Base-by-base conservation (phyloP, 2,329 filamentous ascomycete species). In the Neonectria neomacrospora region DNA sequence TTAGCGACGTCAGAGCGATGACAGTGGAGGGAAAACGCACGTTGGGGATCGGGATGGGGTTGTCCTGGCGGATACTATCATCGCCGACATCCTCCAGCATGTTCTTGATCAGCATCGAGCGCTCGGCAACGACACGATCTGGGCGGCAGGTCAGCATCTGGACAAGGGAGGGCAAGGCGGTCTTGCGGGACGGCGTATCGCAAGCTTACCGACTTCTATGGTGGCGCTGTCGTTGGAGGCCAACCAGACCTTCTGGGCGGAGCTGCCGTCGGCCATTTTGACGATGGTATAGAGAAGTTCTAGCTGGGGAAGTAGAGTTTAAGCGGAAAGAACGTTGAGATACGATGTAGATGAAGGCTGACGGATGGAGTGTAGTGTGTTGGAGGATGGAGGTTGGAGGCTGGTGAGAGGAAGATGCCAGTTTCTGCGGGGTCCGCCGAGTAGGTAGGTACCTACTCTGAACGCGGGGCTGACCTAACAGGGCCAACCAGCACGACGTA, bases 91-190 rank as follows among this genome's bases (percentile, higher is more conserved):
- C 96, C 77, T 97, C 94, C 48, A 99, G 87, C 91, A 99, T 91
- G 85, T 98, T 97, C 89, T 97, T 97, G 85, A 99, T 96, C 56
- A 99, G 86, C 75, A 97, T 89, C 3, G 93, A 97, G 70, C 95
- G 92, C 84, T 97, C 93, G 44, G 92, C 93, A 65, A 98, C 92
- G 39, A 88, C 84, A 68, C 93, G 92, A 68, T 97, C 94, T 92
- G 66, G 57, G 45, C 28, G 44, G 44, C 22, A 32, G 51, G 61
- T 73, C 61, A 73, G 71, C 45, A 63, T 32, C 28, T 34, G 52
- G 47, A 51, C 30, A 37, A 61, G 45, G 42, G 63, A 42, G 41
- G 18, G 65, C 63, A 51, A 54, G 23, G 50, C 32, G 44, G 44
- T 32, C 23, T 28, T 41, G 56, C 10, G 30, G 63, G 39, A 62